phyloP scores from a whole-genome alignment of 805 yeast genomes.

The Yarrowia sp. region DNA sequence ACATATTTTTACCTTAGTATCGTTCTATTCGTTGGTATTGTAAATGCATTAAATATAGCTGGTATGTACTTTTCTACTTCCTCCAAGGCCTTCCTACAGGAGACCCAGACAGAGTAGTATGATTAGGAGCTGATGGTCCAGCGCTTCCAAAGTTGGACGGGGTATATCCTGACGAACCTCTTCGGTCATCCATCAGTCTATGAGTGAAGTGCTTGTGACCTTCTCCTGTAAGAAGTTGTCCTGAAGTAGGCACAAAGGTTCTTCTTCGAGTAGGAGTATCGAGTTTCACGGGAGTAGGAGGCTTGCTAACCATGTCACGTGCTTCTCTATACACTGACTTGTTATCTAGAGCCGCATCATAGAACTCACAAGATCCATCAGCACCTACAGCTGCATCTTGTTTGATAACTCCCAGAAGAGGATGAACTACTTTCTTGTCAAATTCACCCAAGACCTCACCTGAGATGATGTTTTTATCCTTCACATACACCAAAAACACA shows the following conservation, averaged over 20 bases:
- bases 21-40: not conserved
- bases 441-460: constrained; percentile 64
- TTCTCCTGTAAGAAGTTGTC: not conserved
- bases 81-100: constrained; percentile 15
- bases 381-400: constrained; percentile 56
- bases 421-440: constrained; percentile 59
- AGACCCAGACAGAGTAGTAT: constrained; percentile 2
- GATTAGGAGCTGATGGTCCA: not conserved
- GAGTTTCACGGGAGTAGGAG: constrained; percentile 4
- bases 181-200: constrained; percentile 12
- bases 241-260: constrained; percentile 4
- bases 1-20: no score
- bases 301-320: not conserved
- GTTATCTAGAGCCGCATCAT: constrained; percentile 34
- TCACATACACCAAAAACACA: constrained; percentile 48
- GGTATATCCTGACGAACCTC: constrained; percentile 6
- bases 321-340: constrained; percentile 27
- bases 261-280: constrained; percentile 13
- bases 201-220: not conserved
- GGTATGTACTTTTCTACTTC: not conserved
- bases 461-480: constrained; percentile 59
- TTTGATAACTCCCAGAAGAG: constrained; percentile 49
- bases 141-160: constrained; percentile 3
- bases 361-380: constrained; percentile 36
- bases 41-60: not conserved